These are phyloP conservation scores for Zychaea mexicana DNA, from an alignment of 371 early-diverging fungal genomes.

Conservation along the genomic window DNA sequence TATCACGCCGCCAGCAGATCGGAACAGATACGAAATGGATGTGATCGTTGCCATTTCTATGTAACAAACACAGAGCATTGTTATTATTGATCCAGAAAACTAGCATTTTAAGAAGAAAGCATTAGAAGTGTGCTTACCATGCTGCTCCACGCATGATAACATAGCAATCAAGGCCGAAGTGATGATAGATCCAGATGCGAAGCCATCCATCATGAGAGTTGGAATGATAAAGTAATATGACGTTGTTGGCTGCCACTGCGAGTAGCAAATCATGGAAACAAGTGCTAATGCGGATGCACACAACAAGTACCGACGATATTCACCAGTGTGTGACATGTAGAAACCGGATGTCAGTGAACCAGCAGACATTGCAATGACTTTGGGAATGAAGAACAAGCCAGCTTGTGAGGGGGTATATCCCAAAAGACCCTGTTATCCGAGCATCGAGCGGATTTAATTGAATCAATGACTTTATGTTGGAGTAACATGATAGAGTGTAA, in stretches of 20 bases:
- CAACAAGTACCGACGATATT: slow-evolving; percentile 34
- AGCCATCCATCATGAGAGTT: slow-evolving; percentile 42
- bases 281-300: slow-evolving; percentile 16
- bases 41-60: slow-evolving; percentile 58
- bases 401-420: slow-evolving; percentile 42
- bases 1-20: slow-evolving; percentile 45
- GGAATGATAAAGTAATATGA: slow-evolving; percentile 23
- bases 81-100: too few species aligned
- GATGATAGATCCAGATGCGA: slow-evolving; percentile 40
- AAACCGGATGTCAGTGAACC: slow-evolving; percentile 42
- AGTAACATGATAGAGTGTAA: too few species aligned
- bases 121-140: slow-evolving; percentile 25
- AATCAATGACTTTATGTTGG: not conserved
- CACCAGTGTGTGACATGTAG: slow-evolving; percentile 51
- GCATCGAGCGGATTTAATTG: not conserved
- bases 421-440: slow-evolving; percentile 9
- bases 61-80: too few species aligned
- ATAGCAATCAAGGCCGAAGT: slow-evolving; percentile 52
- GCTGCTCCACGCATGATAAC: slow-evolving; percentile 45
- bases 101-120: not conserved
- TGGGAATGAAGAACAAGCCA: slow-evolving; percentile 45
- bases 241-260: slow-evolving; percentile 20
- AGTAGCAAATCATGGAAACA: slow-evolving; percentile 27
- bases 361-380: slow-evolving; percentile 29
- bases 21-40: slow-evolving; percentile 49